Percentiles rank a stretch among this genome's conserved stretches.
Conservation (phyloP, 257 asterid species). For the Scutellaria minor region DNA sequence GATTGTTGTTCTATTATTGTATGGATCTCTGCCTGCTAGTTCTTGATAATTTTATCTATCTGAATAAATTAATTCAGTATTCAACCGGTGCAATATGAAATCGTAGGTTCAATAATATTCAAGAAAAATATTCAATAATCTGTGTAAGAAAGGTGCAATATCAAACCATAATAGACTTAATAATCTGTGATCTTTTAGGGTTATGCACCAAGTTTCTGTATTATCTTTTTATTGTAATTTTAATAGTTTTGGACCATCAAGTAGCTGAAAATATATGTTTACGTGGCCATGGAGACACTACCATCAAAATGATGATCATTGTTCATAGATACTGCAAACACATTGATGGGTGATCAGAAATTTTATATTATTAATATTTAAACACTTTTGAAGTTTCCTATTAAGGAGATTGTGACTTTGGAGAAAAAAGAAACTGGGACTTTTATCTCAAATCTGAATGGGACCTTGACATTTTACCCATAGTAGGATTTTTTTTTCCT, state of each 20-base stretch:
- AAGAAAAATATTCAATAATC: not conserved
- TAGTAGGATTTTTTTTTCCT: not conserved
- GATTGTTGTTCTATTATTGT: slow-evolving; percentile 10
- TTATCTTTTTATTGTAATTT: not conserved
- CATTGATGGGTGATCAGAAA: not conserved
- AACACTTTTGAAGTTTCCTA: not conserved
- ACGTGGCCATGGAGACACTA: slow-evolving; percentile 14
- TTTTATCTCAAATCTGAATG: not conserved
- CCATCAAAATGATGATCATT: slow-evolving; percentile 14
- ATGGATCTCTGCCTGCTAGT: not conserved
- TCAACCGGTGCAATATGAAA: slow-evolving; percentile 13
- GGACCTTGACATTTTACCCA: not conserved
- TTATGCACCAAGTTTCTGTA: not conserved
- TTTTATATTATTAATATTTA: not conserved
- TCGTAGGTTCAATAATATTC: not conserved
- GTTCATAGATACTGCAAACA: not conserved
- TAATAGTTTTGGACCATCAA: slow-evolving; percentile 1
- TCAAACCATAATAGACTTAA: not conserved
- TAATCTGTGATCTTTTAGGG: not conserved
- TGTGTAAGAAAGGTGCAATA: slow-evolving; percentile 6
- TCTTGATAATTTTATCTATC: not conserved
- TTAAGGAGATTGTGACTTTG: not conserved
- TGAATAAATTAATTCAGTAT: not conserved
- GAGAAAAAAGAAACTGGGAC: not conserved
- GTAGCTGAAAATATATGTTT: not conserved